Conservation (phyloP, 1,139 yeast genomes). For the Ogataea hybrid region DNA sequence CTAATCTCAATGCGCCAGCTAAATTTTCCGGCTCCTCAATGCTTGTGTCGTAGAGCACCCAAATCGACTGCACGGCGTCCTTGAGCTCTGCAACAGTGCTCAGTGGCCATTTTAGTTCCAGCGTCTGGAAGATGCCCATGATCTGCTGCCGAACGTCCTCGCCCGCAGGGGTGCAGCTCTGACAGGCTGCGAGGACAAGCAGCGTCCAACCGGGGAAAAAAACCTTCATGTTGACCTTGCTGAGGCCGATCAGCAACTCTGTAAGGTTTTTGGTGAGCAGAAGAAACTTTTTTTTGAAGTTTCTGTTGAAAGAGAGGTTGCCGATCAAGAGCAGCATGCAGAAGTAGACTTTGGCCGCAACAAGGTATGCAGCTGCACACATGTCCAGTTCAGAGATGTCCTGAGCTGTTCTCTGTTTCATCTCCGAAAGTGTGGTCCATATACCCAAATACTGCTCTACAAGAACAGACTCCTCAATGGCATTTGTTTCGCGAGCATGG, state of each 20-base stretch:
- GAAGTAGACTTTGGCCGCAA: slow-evolving; percentile 15
- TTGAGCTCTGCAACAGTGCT: slow-evolving; percentile 22
- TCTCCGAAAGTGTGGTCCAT: too few relatives aligned
- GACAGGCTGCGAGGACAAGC: slow-evolving; percentile 26
- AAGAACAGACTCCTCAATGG: too few relatives aligned
- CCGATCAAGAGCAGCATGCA: slow-evolving; percentile 13
- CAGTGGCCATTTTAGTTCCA: slow-evolving; percentile 31
- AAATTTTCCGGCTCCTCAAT: slow-evolving; percentile 13
- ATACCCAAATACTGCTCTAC: too few relatives aligned
- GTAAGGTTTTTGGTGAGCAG: slow-evolving; percentile 7
- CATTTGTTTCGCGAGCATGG: too few relatives aligned
- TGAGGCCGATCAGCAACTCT: slow-evolving; percentile 4
- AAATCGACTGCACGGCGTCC: slow-evolving; percentile 30
- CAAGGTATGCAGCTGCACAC: too few relatives aligned
- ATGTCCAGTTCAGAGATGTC: too few relatives aligned
- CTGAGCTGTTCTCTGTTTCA: too few relatives aligned
- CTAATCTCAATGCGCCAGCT: not conserved
- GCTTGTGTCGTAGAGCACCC: slow-evolving; percentile 31
- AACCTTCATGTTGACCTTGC: slow-evolving; percentile 7
- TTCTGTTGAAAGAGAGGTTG: slow-evolving; percentile 7
- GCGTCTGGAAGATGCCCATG: slow-evolving; percentile 20
- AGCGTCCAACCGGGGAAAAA: slow-evolving; percentile 34
- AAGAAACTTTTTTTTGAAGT: slow-evolving; percentile 5
- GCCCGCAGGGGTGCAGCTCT: slow-evolving; percentile 14
- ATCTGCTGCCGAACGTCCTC: slow-evolving; percentile 14